Evolutionary conservation across 495 filamentous ascomycete species (phyloP), one percentile per base, ranked within the genome.

Genomic region (Tuber umbilicatum): DNA sequence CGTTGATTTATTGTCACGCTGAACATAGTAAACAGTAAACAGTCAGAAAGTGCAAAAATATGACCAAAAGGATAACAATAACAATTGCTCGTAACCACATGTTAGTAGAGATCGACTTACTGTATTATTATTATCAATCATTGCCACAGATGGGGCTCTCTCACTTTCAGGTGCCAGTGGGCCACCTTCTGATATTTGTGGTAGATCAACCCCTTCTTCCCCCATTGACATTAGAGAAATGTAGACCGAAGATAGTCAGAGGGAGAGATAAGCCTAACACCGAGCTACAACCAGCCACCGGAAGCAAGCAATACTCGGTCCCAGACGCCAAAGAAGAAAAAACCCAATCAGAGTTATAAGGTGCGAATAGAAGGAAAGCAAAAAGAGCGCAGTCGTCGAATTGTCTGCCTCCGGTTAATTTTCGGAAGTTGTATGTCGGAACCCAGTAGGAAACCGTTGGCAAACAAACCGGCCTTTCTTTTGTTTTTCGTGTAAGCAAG

Each of bases 321-420:
- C 55, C 7, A 6, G 21, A 64, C 27, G 27, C 55, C 27, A 64
- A 35, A 16, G 27, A 27, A 16, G n/a, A 35, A 60, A 23, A 40
- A 40, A 40, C 3, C 1, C 19, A 5, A 50, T 21, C 4, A 35
- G 55, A 35, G 35, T 19, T 64, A 64, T 35, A 17, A 31, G 0
- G 55, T 17, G 27, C 35, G 27, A 64, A 64, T 6, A 35, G 55
- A 64, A 64, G 27, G 55, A 64, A 35, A 19, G 55, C 55, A 64
- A 64, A 64, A 64, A 64, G 55, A 64, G 55, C 55, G 55, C 14
- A 64, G 35, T 35, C n/a, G 55, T 64, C 55, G 55, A 64, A 31
- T 64, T 64, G 55, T 17, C 17, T 64, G 55, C 55, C 55, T 16
- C 55, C 55, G 27, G 55, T 4, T 17, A 35, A 35, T 64, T 5